phyloP scores from a whole-genome alignment of 2,329 filamentous ascomycete species.

The Fusarium redolens region DNA sequence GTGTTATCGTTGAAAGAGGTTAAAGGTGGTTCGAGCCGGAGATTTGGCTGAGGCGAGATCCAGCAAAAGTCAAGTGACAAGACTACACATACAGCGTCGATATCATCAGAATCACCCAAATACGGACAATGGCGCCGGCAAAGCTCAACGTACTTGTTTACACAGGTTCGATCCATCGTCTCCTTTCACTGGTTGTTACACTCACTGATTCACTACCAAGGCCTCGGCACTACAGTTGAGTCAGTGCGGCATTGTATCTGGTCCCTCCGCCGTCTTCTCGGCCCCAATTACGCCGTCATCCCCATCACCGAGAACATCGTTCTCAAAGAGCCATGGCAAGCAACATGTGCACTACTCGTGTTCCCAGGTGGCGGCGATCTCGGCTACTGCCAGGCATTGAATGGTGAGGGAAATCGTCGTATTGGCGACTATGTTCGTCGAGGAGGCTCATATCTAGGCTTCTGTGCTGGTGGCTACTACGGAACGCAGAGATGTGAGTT shows the following conservation, averaged over 20 bases:
- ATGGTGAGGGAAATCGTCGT: constrained; percentile 85
- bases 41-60: constrained; percentile 37
- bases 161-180: constrained; percentile 69
- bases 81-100: neutral
- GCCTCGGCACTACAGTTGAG: constrained; percentile 85
- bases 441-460: constrained; percentile 87
- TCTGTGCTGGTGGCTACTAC: constrained; percentile 97
- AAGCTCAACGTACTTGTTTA: constrained; percentile 95
- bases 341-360: constrained; percentile 88
- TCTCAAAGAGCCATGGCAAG: constrained; percentile 90
- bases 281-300: constrained; percentile 92
- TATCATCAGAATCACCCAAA: neutral
- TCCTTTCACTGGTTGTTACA: neutral
- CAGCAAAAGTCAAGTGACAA: constrained; percentile 42
- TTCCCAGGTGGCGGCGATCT: constrained; percentile 95
- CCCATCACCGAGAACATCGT: constrained; percentile 82
- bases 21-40: constrained; percentile 41
- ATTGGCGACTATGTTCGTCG: constrained; percentile 87
- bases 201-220: constrained; percentile 55
- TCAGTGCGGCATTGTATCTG: constrained; percentile 92
- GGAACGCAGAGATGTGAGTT: constrained; percentile 87
- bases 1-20: constrained; percentile 15
- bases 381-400: constrained; percentile 87
- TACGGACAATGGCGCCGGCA: constrained; percentile 67
- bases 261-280: constrained; percentile 85